A percentile compares a stretch with the other conserved stretches of the same genome.
phyloP scores from a whole-genome alignment of 2,329 filamentous ascomycete species.

The Colletotrichum tabaci region DNA sequence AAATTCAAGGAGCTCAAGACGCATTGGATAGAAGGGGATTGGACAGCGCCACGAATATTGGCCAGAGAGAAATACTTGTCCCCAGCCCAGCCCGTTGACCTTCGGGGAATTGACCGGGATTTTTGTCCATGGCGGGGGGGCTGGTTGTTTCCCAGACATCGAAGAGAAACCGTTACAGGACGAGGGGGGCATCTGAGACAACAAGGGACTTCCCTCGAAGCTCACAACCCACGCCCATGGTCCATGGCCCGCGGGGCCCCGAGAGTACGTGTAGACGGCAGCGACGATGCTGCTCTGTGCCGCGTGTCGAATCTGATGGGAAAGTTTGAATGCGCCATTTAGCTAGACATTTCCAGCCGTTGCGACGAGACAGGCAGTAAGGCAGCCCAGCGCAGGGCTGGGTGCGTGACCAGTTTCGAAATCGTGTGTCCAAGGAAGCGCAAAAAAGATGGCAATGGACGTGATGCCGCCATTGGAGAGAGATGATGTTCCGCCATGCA shows the following conservation, averaged over 20 bases:
- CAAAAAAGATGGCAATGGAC: constrained; percentile 10
- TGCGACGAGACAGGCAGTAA: constrained; percentile 15
- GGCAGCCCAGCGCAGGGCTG: constrained; percentile 18
- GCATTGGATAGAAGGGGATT: not conserved
- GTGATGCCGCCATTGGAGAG: constrained; percentile 25
- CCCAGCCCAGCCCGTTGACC: not conserved
- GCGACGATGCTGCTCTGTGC: constrained; percentile 25
- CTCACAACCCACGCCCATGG: constrained; percentile 16
- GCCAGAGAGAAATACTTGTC: not conserved
- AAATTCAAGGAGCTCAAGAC: too few relatives aligned
- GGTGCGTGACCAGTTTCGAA: constrained; percentile 4
- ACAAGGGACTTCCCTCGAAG: constrained; percentile 25
- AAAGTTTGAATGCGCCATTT: constrained; percentile 20
- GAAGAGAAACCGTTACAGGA: constrained; percentile 25
- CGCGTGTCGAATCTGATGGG: constrained; percentile 17
- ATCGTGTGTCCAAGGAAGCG: constrained; percentile 9
- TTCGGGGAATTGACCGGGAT: constrained; percentile 11
- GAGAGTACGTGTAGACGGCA: constrained; percentile 12
- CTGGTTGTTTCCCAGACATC: not conserved
- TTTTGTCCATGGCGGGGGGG: constrained; percentile 21
- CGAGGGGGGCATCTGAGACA: constrained; percentile 29
- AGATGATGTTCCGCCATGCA: constrained; percentile 20
- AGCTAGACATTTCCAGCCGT: constrained; percentile 12
- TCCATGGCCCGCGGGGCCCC: not conserved
- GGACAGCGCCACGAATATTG: not conserved